Conservation (phyloP, 108 stramenopile genomes). For the Nannochloropsis gaditana region DNA sequence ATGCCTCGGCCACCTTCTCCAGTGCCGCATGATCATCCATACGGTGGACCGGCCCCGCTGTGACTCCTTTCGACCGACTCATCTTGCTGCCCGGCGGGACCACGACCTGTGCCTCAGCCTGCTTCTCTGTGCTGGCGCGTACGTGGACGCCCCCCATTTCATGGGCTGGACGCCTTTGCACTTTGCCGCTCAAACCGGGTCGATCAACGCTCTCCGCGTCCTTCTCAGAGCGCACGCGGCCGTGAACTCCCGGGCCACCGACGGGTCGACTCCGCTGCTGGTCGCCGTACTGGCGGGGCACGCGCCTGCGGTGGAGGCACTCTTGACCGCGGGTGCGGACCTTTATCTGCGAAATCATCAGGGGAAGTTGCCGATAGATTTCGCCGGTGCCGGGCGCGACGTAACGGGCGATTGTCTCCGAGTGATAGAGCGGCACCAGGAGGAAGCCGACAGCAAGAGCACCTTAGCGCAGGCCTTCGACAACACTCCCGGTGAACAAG, state of each 20-base stretch:
- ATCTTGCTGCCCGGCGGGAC: not conserved
- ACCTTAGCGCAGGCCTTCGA: not conserved
- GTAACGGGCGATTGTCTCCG: not conserved
- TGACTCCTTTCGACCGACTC: conserved; percentile 3
- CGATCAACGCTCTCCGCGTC: not conserved
- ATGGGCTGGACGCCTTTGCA: not conserved
- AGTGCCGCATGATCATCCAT: not conserved
- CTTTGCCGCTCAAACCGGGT: conserved; percentile 1
- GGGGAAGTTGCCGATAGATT: not conserved
- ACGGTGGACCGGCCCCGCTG: not conserved
- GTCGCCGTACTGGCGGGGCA: conserved; percentile 1
- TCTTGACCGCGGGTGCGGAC: not conserved
- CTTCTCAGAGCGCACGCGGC: not conserved
- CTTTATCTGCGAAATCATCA: not conserved
- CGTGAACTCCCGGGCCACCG: not conserved
- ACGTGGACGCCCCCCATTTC: not conserved
- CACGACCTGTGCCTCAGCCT: not conserved
- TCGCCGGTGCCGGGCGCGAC: not conserved
- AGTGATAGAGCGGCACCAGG: conserved; percentile 5
- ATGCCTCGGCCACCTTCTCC: conserved; percentile 11
- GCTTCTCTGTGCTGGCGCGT: not conserved
- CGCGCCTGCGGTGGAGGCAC: not conserved
- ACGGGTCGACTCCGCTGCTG: not conserved
- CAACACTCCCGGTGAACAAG: not conserved
- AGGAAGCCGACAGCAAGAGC: not conserved